Conservation (phyloP, 2,329 filamentous ascomycete species). For the Alternaria conjuncta region DNA sequence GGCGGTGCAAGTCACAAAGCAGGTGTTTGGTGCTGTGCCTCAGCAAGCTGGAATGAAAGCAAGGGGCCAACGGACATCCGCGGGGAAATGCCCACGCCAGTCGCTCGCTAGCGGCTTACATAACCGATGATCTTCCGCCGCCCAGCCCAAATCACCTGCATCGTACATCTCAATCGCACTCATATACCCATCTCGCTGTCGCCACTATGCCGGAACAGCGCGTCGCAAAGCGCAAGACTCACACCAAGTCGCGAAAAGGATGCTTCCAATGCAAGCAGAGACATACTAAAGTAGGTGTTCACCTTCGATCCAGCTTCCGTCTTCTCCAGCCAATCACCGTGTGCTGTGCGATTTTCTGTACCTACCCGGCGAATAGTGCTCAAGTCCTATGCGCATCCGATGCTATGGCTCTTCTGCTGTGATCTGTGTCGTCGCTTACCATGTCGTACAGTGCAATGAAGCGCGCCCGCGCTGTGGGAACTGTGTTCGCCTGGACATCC, state of each 20-base stretch:
- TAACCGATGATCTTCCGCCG: conserved; percentile 4
- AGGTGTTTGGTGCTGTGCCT: not conserved
- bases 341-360: not conserved
- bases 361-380: not conserved
- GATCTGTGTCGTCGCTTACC: not conserved
- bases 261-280: conserved; percentile 42
- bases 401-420: not conserved
- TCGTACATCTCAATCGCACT: not conserved
- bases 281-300: conserved; percentile 38
- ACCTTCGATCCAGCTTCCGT: not conserved
- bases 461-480: conserved; percentile 38
- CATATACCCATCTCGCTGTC: not conserved
- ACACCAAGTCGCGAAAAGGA: conserved; percentile 41
- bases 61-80: not conserved
- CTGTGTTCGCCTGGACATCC: conserved; percentile 39
- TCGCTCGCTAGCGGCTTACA: conserved; percentile 10
- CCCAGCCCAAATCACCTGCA: not conserved
- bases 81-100: not conserved
- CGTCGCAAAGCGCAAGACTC: conserved; percentile 39
- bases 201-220: conserved; percentile 25
- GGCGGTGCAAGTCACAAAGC: not conserved
- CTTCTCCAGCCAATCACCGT: conserved; percentile 13
- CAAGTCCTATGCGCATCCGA: not conserved
- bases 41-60: not conserved
- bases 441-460: conserved; percentile 37